Conservation (phyloP, 768 basidiomycete species). For the Pleurotus djamor region DNA sequence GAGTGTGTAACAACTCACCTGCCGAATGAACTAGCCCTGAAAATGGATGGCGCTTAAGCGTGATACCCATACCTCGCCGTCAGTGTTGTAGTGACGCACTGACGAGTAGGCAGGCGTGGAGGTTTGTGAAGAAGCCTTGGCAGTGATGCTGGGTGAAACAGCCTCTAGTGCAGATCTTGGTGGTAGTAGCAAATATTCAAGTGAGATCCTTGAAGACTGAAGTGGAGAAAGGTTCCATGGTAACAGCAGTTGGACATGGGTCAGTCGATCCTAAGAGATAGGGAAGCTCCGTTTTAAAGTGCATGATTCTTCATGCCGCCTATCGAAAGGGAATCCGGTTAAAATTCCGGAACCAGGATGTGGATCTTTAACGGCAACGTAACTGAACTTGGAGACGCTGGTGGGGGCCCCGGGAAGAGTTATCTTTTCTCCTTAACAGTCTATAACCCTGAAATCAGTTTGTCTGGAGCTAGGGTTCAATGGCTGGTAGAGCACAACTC, state of each 20-base stretch:
- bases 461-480: constrained; percentile 70
- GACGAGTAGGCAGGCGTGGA: constrained; percentile 79
- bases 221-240: constrained; percentile 87
- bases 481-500: constrained; percentile 71
- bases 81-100: constrained; percentile 67
- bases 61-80: constrained; percentile 84
- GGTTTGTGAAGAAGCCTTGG: constrained; percentile 77
- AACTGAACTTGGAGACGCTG: constrained; percentile 64
- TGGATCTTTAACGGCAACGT: constrained; percentile 68
- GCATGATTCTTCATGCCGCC: constrained; percentile 58
- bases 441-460: constrained; percentile 73
- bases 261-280: constrained; percentile 58
- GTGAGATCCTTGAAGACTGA: constrained; percentile 86
- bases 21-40: constrained; percentile 90
- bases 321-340: constrained; percentile 80
- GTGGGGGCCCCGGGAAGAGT: constrained; percentile 75
- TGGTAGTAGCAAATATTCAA: constrained; percentile 89
- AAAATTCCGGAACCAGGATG: constrained; percentile 78
- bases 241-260: constrained; percentile 87
- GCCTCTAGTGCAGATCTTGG: constrained; percentile 87
- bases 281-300: constrained; percentile 47
- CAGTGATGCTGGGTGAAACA: constrained; percentile 71
- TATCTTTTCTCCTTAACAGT: constrained; percentile 78
- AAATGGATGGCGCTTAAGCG: constrained; percentile 90
- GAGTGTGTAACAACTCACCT: constrained; percentile 89